Evolutionary conservation across 176 grass and related monocot species (phyloP), one percentile per base, ranked within the genome.

Genomic region (Musa troglodytarum): DNA sequence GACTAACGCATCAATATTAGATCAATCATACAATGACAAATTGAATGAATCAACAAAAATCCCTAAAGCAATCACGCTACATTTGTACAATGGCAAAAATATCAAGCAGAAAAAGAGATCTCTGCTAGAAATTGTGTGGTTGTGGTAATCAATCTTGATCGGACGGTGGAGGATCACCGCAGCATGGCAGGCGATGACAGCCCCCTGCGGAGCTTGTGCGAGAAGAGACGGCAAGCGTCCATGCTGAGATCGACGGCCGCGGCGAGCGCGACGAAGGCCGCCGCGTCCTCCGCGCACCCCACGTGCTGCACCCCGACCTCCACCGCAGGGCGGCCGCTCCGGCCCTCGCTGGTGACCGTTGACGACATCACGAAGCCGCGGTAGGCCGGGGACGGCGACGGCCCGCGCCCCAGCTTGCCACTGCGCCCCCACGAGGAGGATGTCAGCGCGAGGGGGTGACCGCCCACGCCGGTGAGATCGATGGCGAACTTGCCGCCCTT

Each of bases 171-270:
- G 19, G 34, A 2, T 70, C 77, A 68, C 14, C 78, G 56, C 21
- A 63, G 43, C 8, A 70, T 53, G 56, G 49, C 13, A 34, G 53
- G 29, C 2, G 84, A 78, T 1, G 82, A 89, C 9, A 94, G 75
- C 81, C 93, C 95, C 71, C 89, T 91, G 54, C 91, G 68, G 57
- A 99, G 84, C 61, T 87, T 90, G 85, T 83, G 82, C 11, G 95
- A 99, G 86, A 99, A 99, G 11, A 93, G 82, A 62, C 86, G 85
- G 80, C 95, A 99, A 2, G 95, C 95, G 82, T 99, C 95, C 88
- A 99, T 89, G 86, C 91, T 99, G 2, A 99, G 88, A 82, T 99
- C 88, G 15, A 99, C 78, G 2, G 95, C 95, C 15, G 95, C 95
- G 0, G 95, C 86, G 1, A 94, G 74, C 0, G 95, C 95, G 1